Percentiles rank a stretch among this genome's conserved stretches.
Evolutionary conservation across 495 filamentous ascomycete species (phyloP).

Genomic region (Chaetomidium leptoderma): DNA sequence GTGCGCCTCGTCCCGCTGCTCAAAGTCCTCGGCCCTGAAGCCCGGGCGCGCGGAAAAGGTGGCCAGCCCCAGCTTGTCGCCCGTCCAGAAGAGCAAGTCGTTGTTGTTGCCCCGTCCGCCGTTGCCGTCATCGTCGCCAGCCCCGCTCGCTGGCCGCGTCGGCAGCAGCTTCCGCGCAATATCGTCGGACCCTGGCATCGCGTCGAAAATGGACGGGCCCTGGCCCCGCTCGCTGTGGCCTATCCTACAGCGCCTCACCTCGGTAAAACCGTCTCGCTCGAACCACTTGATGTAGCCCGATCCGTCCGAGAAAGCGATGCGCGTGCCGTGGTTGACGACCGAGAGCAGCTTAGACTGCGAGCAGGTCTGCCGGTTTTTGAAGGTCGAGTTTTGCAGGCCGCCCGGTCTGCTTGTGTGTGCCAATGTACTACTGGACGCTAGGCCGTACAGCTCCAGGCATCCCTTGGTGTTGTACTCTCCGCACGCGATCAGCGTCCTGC

Average conservation of each 20-base stretch:
- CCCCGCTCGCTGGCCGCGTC: constrained; percentile 37
- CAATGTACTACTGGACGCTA: constrained; percentile 35
- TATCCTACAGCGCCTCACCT: constrained; percentile 73
- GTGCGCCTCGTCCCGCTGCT: constrained; percentile 37
- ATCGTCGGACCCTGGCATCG: constrained; percentile 51
- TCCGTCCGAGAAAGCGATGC: constrained; percentile 79
- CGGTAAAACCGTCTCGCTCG: constrained; percentile 79
- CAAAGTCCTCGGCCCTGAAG: constrained; percentile 46
- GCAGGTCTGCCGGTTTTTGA: constrained; percentile 79
- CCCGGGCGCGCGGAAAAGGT: constrained; percentile 53
- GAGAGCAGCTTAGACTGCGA: constrained; percentile 77
- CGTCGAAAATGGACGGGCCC: constrained; percentile 43
- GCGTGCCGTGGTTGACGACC: constrained; percentile 76
- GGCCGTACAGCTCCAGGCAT: constrained; percentile 79
- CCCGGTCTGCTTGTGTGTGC: constrained; percentile 28
- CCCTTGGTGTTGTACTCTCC: constrained; percentile 96
- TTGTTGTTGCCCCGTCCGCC: constrained; percentile 34
- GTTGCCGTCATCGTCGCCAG: background rate
- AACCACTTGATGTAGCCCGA: constrained; percentile 87
- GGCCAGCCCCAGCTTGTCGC: constrained; percentile 70
- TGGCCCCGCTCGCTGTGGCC: constrained; percentile 44
- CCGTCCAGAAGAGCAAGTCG: constrained; percentile 75
- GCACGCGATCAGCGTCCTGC: constrained; percentile 69
- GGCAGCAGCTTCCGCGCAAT: constrained; percentile 70
- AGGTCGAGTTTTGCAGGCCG: constrained; percentile 37